These are phyloP conservation scores for Acacia melanoxylon DNA, from an alignment of 306 rosid species.

Conservation along the genomic window DNA sequence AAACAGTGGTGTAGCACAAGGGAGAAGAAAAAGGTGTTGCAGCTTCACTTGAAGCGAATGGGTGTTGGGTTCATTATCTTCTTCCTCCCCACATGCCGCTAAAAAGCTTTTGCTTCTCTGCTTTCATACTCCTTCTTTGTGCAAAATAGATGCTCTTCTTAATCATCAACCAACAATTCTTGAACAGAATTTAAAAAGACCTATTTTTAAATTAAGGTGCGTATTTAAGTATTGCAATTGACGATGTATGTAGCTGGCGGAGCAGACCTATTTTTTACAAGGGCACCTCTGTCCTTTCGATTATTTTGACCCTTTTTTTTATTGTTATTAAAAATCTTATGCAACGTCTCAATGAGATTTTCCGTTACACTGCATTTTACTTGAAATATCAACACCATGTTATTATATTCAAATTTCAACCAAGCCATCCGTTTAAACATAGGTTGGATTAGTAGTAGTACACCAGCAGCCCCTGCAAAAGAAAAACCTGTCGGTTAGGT, in stretches of 20 bases:
- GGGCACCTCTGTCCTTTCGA: neutral
- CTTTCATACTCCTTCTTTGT: neutral
- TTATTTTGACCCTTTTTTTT: neutral
- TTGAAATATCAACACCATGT: neutral
- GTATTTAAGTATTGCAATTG: neutral
- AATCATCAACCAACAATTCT: neutral
- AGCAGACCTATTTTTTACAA: neutral
- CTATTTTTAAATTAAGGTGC: too few relatives aligned
- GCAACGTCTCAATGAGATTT: neutral
- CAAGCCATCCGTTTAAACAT: neutral
- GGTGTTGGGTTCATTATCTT: neutral
- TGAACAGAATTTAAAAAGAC: too few relatives aligned
- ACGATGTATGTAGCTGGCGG: neutral
- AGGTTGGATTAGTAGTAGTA: neutral
- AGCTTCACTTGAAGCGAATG: neutral
- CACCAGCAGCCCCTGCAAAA: neutral
- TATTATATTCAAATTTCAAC: neutral
- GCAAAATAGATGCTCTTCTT: neutral
- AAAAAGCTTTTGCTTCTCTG: neutral
- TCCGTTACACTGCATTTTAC: neutral
- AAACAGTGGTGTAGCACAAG: neutral
- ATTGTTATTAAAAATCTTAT: neutral
- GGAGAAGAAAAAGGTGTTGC: neutral
- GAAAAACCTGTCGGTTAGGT: too few relatives aligned
- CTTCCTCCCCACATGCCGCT: constrained; percentile 1